Evolutionary conservation across 176 grass and related monocot genomes (phyloP).

Genomic region (Raddia guianensis): DNA sequence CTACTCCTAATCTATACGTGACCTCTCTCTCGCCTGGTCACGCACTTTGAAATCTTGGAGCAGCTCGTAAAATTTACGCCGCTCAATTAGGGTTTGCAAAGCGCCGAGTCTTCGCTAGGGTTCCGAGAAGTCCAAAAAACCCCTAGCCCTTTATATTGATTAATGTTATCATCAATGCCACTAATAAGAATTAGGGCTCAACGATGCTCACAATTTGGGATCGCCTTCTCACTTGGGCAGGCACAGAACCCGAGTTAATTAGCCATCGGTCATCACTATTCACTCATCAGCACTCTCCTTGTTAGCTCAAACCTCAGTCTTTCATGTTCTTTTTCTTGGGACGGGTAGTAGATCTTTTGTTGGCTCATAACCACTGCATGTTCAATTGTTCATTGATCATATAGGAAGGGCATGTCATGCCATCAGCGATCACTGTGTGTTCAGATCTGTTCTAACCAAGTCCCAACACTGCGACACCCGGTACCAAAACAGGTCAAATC

Average conservation of each 20-base stretch:
- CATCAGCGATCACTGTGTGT: not conserved
- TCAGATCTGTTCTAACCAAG: not conserved
- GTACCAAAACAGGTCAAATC: constrained; percentile 5
- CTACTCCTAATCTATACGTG: too few relatives aligned
- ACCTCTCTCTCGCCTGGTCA: too few relatives aligned
- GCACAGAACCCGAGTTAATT: constrained; percentile 12
- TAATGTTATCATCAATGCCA: too few relatives aligned
- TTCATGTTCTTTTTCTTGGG: not conserved
- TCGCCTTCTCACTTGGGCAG: constrained; percentile 4
- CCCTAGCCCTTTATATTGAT: too few relatives aligned
- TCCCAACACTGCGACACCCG: not conserved
- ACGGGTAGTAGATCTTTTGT: not conserved
- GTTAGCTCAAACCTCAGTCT: constrained; percentile 18
- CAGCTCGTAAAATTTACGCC: too few relatives aligned
- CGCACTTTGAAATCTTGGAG: too few relatives aligned
- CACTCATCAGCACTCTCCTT: constrained; percentile 17
- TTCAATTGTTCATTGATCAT: not conserved
- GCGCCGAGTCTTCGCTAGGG: too few relatives aligned
- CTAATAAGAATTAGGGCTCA: too few relatives aligned
- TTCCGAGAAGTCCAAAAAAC: too few relatives aligned
- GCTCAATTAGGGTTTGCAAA: too few relatives aligned
- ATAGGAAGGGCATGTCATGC: not conserved
- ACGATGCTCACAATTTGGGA: too few relatives aligned
- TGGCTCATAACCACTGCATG: not conserved
- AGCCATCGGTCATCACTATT: constrained; percentile 23